phyloP scores from a whole-genome alignment of 2,329 filamentous ascomycete genomes.

The Ophiostoma ips region DNA sequence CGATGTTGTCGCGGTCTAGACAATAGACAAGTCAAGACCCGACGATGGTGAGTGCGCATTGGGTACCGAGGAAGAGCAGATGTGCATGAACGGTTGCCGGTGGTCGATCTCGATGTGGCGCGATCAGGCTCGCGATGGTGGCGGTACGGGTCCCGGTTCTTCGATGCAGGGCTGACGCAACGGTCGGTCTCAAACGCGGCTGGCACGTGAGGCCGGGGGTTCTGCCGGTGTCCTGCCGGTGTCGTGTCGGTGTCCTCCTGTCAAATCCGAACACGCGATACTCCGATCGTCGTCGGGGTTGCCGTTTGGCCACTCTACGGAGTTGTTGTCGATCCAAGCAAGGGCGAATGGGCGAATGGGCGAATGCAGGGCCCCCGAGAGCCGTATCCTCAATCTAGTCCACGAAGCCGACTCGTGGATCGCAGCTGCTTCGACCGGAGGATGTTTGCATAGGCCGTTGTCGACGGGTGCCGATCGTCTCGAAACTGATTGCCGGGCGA shows the following conservation, averaged over 20 bases:
- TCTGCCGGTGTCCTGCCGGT: no score
- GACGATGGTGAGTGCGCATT: neutral
- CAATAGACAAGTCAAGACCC: neutral
- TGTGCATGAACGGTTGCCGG: neutral
- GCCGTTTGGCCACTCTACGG: no score
- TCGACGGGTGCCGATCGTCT: slow-evolving; percentile 4
- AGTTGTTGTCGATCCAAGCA: no score
- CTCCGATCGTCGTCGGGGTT: no score
- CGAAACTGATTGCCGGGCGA: slow-evolving; percentile 3
- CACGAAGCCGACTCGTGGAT: no score
- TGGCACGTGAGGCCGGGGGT: no score
- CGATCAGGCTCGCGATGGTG: neutral
- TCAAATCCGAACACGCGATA: no score
- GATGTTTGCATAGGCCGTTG: neutral
- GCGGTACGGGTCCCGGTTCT: neutral
- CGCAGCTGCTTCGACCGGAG: no score
- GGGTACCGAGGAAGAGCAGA: neutral
- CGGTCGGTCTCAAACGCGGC: neutral
- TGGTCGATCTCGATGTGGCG: neutral
- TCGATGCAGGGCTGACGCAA: neutral
- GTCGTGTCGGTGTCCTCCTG: no score
- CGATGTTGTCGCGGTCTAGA: neutral
- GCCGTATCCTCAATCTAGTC: no score
- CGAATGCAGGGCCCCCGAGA: no score
- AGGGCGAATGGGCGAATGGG: no score